Evolutionary conservation across 352 stramenopile genomes (phyloP).

Genomic region (Globisporangium camurandrum): DNA sequence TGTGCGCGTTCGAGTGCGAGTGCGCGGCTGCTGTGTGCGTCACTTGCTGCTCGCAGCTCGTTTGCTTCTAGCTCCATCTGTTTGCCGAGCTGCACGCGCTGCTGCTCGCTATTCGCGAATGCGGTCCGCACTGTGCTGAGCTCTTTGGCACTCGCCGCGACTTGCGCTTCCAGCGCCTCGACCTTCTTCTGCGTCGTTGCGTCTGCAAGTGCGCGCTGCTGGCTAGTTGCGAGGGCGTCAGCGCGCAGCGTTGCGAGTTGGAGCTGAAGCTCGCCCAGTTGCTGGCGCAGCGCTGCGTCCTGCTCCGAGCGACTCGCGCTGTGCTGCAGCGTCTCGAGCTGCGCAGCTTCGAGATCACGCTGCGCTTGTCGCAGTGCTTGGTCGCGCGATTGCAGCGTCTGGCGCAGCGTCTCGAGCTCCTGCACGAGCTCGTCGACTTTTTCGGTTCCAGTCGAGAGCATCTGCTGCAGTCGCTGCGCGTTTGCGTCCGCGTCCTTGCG

Average conservation of each 20-base stretch:
- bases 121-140: constrained; percentile 10
- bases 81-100: constrained; percentile 8
- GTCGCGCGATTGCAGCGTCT: constrained; percentile 30
- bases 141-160: constrained; percentile 13
- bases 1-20: constrained; percentile 15
- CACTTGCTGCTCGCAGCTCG: constrained; percentile 7
- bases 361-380: constrained; percentile 27
- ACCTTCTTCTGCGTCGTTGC: constrained; percentile 11
- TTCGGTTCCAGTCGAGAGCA: constrained; percentile 24
- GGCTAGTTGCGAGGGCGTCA: constrained; percentile 15
- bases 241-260: constrained; percentile 25
- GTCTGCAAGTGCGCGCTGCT: constrained; percentile 18
- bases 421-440: constrained; percentile 37
- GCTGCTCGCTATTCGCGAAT: constrained; percentile 12
- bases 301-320: constrained; percentile 29
- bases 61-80: constrained; percentile 13
- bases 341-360: constrained; percentile 33
- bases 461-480: constrained; percentile 32
- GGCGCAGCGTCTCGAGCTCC: constrained; percentile 30
- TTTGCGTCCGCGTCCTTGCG: constrained; percentile 40
- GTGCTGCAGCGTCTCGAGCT: constrained; percentile 36
- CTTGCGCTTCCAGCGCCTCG: constrained; percentile 14
- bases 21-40: constrained; percentile 6
- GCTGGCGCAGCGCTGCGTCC: constrained; percentile 22
- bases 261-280: constrained; percentile 29